These are phyloP conservation scores for Solanum dulcamara DNA, from an alignment of 257 asterid genomes.

Conservation along the genomic window DNA sequence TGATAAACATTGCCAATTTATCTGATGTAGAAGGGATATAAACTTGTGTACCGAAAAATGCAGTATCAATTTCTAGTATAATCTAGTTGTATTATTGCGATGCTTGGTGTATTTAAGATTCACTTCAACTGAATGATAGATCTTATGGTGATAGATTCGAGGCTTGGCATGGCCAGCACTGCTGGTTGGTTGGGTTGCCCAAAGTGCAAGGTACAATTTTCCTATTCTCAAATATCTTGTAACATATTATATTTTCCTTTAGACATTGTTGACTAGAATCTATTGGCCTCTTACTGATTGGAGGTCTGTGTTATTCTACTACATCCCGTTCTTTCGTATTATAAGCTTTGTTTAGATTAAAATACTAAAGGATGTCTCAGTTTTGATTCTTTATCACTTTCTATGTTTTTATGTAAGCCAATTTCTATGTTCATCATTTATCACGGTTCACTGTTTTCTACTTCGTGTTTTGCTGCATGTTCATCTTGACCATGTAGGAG, in stretches of 20 bases:
- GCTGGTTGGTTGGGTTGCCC: conserved; percentile 96
- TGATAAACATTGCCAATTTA: neutral
- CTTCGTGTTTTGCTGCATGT: neutral
- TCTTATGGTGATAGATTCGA: conserved; percentile 51
- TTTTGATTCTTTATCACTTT: neutral
- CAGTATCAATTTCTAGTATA: neutral
- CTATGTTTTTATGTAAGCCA: neutral
- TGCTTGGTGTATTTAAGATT: neutral
- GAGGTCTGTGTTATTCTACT: neutral
- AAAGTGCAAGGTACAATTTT: conserved; percentile 67
- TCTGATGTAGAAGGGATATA: neutral
- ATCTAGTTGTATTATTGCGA: neutral
- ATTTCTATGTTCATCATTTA: neutral
- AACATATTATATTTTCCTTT: neutral
- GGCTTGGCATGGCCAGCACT: conserved; percentile 95
- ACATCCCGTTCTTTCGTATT: neutral
- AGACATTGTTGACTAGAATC: neutral
- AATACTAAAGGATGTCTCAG: neutral
- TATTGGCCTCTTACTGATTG: neutral
- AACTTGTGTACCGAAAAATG: neutral
- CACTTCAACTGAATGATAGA: neutral
- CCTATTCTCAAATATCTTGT: neutral
- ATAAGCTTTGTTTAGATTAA: neutral
- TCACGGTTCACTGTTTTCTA: neutral
- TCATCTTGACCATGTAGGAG: neutral